A percentile compares a stretch with the other conserved stretches of the same genome.
These are phyloP conservation scores for Malassezia arunalokei DNA, from an alignment of 1,284 basidiomycete genomes.

Conservation along the genomic window DNA sequence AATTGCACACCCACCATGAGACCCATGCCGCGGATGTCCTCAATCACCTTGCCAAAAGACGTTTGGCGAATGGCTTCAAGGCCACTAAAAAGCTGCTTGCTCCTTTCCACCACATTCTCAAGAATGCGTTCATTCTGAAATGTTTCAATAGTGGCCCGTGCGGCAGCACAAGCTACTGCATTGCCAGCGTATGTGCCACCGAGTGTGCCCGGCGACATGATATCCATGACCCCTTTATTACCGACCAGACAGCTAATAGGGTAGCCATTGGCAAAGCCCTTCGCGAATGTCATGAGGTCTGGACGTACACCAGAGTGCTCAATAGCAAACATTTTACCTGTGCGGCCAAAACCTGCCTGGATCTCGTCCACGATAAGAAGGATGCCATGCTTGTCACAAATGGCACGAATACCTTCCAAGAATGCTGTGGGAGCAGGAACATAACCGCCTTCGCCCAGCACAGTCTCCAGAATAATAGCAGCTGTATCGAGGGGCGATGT, in stretches of 20 bases:
- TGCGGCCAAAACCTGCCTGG: slow-evolving; percentile 77
- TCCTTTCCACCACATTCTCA: slow-evolving; percentile 34
- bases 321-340: slow-evolving; percentile 65
- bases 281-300: slow-evolving; percentile 79
- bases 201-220: slow-evolving; percentile 66
- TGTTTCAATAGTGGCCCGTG: slow-evolving; percentile 27
- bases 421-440: slow-evolving; percentile 73
- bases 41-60: slow-evolving; percentile 28
- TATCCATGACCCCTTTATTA: slow-evolving; percentile 68
- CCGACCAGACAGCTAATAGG: slow-evolving; percentile 76
- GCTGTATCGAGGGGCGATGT: slow-evolving; percentile 73
- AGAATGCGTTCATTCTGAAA: slow-evolving; percentile 36
- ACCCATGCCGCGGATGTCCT: slow-evolving; percentile 37
- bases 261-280: slow-evolving; percentile 89
- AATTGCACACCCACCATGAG: slow-evolving; percentile 44
- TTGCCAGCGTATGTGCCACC: slow-evolving; percentile 49
- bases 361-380: slow-evolving; percentile 48
- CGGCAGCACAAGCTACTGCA: slow-evolving; percentile 38
- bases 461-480: slow-evolving; percentile 79
- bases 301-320: slow-evolving; percentile 62
- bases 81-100: slow-evolving; percentile 30
- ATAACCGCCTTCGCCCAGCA: slow-evolving; percentile 85
- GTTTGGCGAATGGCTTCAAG: slow-evolving; percentile 20
- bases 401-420: slow-evolving; percentile 63
- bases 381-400: slow-evolving; percentile 78